These are phyloP conservation scores for Starmerella geochares DNA, from an alignment of 805 yeast species.

Conservation along the genomic window DNA sequence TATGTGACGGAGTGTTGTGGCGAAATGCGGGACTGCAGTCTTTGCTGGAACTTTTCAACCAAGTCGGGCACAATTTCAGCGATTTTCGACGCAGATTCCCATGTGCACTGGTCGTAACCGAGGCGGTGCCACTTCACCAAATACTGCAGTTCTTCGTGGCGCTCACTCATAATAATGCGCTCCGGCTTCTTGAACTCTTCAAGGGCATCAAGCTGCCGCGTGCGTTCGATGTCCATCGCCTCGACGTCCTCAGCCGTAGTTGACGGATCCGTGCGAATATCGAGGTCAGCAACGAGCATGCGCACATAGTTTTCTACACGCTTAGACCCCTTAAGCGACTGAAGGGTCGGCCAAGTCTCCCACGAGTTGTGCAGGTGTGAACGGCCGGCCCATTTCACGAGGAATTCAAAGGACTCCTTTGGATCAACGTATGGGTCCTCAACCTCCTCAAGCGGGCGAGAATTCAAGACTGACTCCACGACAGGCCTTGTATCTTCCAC, in stretches of 20 bases:
- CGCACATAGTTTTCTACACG: slow-evolving; percentile 83
- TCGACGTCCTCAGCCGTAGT: slow-evolving; percentile 89
- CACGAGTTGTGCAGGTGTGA: slow-evolving; percentile 94
- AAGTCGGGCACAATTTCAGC: slow-evolving; percentile 75
- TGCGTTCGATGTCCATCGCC: slow-evolving; percentile 83
- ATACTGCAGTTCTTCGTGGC: slow-evolving; percentile 53
- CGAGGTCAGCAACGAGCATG: slow-evolving; percentile 59
- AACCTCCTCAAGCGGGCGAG: slow-evolving; percentile 35
- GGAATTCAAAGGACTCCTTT: slow-evolving; percentile 47
- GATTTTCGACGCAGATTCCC: slow-evolving; percentile 88
- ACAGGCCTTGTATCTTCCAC: slow-evolving; percentile 25
- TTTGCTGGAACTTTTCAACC: slow-evolving; percentile 70
- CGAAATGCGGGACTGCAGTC: slow-evolving; percentile 71
- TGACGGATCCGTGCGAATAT: slow-evolving; percentile 64
- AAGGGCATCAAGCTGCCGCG: slow-evolving; percentile 70
- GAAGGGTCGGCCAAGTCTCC: slow-evolving; percentile 55
- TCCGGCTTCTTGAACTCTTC: slow-evolving; percentile 80
- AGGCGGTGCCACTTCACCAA: slow-evolving; percentile 88
- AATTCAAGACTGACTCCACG: slow-evolving; percentile 47
- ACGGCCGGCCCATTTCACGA: slow-evolving; percentile 72
- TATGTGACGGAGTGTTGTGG: slow-evolving; percentile 75
- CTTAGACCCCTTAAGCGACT: slow-evolving; percentile 59
- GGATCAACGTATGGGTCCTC: slow-evolving; percentile 39
- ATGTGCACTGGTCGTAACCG: slow-evolving; percentile 89
- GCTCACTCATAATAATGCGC: slow-evolving; percentile 76